Evolutionary conservation across 176 grass and related monocot genomes (phyloP), one percentile per base, ranked within the genome.

Genomic region (Juncus inflexus): DNA sequence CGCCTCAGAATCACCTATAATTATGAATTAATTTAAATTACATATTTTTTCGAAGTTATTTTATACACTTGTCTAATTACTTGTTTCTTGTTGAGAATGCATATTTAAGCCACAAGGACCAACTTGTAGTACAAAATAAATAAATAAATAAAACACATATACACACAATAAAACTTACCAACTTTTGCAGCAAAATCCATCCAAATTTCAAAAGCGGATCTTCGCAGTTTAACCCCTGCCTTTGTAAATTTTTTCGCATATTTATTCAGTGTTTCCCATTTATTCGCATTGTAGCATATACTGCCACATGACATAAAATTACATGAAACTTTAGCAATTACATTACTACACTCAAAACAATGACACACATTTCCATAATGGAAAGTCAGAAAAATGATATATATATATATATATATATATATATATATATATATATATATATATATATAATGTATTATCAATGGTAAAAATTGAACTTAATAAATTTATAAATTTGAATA

Each of bases 171-270:
- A 74, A 6, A 42, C 81, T 75, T 83, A 91, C 91, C 94, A 73
- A 86, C 75, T 90, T 83, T 89, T 13, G 88, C 88, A 66, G 88
- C 94, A 63, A 92, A 92, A 13, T 90, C 85, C 85, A 92, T 99
- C 88, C 88, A 92, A 78, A 92, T 75, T 54, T 92, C 88, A 80
- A 91, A 99, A 65, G 94, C 62, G 66, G 67, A 75, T 66, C 75
- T 80, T 35, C 74, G 88, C 52, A 99, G 72, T 73, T 90, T 92
- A n/a, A 92, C 88, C 28, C 85, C 77, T 62, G 80, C 85, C 53
- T 92, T 89, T 9, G 90, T 15, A 86, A 92, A 99, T 76, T 43
- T 86, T 71, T 11, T 57, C 2, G 80, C 78, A 63, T 99, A 86
- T 76, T 84, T 89, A 9, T 64, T 86, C 42, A 92, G 77, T 61